These are phyloP conservation scores for Pelargonium hybrid DNA, from an alignment of 441 rosid genomes.

Conservation along the genomic window DNA sequence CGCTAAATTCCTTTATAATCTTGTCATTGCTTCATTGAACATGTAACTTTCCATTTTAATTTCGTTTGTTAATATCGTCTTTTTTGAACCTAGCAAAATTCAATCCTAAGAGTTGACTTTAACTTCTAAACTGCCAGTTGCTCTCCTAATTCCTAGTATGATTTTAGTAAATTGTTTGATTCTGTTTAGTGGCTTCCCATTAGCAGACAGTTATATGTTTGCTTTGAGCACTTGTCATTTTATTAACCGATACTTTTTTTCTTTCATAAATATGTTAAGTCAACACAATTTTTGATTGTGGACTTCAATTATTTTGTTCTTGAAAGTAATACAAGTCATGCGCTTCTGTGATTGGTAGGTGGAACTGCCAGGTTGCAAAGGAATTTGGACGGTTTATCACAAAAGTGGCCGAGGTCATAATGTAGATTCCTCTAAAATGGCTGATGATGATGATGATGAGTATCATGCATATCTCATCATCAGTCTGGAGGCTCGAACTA, in stretches of 20 bases:
- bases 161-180: neutral
- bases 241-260: too few relatives aligned
- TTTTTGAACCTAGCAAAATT: neutral
- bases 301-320: neutral
- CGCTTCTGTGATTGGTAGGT: conserved; percentile 41
- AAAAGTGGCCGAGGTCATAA: conserved; percentile 70
- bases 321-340: conserved; percentile 3
- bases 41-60: too few relatives aligned
- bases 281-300: too few relatives aligned
- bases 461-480: conserved; percentile 98
- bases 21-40: too few relatives aligned
- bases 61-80: neutral
- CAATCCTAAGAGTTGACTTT: neutral
- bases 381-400: conserved; percentile 98
- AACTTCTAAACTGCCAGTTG: neutral
- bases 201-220: too few relatives aligned
- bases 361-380: conserved; percentile 92
- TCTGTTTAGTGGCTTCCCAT: neutral
- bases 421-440: conserved; percentile 62
- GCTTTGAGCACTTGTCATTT: too few relatives aligned
- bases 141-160: neutral
- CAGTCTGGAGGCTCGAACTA: conserved; percentile 86
- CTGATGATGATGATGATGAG: conserved; percentile 61
- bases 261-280: too few relatives aligned
- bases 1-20: too few relatives aligned